Base-by-base conservation (phyloP, 2,329 filamentous ascomycete genomes). In the Hysterium pulicare region DNA sequence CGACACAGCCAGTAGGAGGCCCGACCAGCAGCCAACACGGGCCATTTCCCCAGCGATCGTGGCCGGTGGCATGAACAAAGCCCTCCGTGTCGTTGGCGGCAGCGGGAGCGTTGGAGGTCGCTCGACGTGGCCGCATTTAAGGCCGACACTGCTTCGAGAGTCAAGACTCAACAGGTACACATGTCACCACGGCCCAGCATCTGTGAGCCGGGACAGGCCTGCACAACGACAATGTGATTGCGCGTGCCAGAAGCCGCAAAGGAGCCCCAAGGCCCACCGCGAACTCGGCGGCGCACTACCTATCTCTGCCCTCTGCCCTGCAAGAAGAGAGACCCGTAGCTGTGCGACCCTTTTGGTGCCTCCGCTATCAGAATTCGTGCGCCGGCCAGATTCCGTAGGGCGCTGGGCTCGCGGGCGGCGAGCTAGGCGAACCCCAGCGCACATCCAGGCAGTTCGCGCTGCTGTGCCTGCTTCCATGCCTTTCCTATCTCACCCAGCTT, bases 61-160 rank as follows among this genome's bases (percentile, higher is more conserved):
- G n/a, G n/a, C n/a, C n/a, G n/a, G n/a, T n/a, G n/a, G n/a, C n/a
- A n/a, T n/a, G n/a, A n/a, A n/a, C n/a, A n/a, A n/a, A n/a, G n/a
- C n/a, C n/a, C n/a, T n/a, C n/a, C n/a, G n/a, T n/a, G n/a, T n/a
- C n/a, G n/a, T n/a, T n/a, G n/a, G n/a, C n/a, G n/a, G n/a, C n/a
- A n/a, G n/a, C n/a, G n/a, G n/a, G n/a, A n/a, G n/a, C n/a, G n/a
- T n/a, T 43, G 8, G 23, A 34, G 23, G 23, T 13, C 42, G 36
- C 33, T 43, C 41, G 37, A 33, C 46, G 44, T 42, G 46, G 42
- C 44, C 42, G 49, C 44, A 35, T n/a, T n/a, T n/a, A n/a, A n/a
- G n/a, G n/a, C n/a, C n/a, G 40, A n/a, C n/a, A n/a, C n/a, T n/a
- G n/a, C n/a, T n/a, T n/a, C n/a, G n/a, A 38, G 32, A 45, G 40